These are phyloP conservation scores for Alternaria solani DNA, from an alignment of 2,329 filamentous ascomycete species.

Conservation along the genomic window DNA sequence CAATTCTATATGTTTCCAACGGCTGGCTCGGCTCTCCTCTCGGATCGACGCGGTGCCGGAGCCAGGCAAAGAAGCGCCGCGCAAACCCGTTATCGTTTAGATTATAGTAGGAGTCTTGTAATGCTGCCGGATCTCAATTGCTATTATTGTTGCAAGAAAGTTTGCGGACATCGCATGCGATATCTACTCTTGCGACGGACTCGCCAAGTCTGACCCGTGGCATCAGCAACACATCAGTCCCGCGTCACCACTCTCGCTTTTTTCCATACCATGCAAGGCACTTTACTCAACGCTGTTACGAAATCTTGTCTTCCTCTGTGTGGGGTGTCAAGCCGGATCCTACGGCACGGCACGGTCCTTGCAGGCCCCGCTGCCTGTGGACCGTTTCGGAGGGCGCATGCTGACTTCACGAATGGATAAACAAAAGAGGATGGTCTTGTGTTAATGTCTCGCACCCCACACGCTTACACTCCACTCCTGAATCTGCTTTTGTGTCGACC, in stretches of 20 bases:
- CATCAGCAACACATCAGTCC: neutral
- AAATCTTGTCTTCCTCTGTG: neutral
- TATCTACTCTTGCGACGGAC: neutral
- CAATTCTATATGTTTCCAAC: neutral
- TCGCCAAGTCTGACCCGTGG: neutral
- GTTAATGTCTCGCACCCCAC: neutral
- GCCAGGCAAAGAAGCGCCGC: neutral
- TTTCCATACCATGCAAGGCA: neutral
- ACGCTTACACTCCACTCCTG: neutral
- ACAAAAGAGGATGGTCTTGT: neutral
- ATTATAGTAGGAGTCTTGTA: too few species aligned
- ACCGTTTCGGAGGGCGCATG: neutral
- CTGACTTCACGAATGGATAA: neutral
- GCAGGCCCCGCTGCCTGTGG: neutral
- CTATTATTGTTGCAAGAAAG: neutral
- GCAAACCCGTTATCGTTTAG: fast-evolving
- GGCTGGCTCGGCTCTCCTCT: slow-evolving; percentile 15
- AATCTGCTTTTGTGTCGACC: neutral
- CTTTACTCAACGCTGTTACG: neutral
- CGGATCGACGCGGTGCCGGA: neutral
- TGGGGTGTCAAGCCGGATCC: neutral
- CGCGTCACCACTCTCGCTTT: neutral
- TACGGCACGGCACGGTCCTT: neutral
- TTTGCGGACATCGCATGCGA: neutral
- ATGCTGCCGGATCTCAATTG: neutral